Evolutionary conservation across 306 rosid species (phyloP), one percentile per base, ranked within the genome.

Genomic region (Sphenostylis stenocarpa): DNA sequence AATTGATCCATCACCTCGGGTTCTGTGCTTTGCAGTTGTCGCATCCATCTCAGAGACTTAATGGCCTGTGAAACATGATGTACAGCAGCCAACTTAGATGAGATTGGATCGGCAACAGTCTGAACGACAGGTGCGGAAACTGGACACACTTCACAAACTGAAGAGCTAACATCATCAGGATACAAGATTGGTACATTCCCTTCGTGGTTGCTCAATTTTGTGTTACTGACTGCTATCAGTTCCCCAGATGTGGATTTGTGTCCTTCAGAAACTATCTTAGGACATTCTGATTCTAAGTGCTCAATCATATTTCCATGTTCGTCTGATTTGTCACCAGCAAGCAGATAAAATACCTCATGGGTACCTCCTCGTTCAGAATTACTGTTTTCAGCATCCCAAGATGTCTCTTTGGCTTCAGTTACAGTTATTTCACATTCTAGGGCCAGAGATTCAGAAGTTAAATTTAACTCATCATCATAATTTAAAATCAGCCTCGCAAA

Each of bases 21-120:
- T 77, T 94, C 97, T 65, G 85, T 52, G 80, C 88, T 86, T 77
- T 92, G 98, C 75, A 90, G 88, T 85, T 90, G 93, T 71, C 97
- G 94, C 95, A 89, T 89, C 97, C 93, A 89, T 83, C 96, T 85
- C 62, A 94, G 88, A 82, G 98, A 94, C 85, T 94, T 94, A 64
- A 94, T 94, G 66, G 98, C 98, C 85, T 90, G 98, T 72, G 97
- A 94, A 83, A 94, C 95, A 83, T 94, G 98, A 86, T 94, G 98
- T 67, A 94, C 90, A 17, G 98, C 98, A 55, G 97, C 96, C 52
- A 94, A 84, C 85, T 90, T 94, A 9, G 97, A 87, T 63, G 97
- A 94, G 78, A 94, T 88, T 77, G 97, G 98, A 87, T 90, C 98
- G 65, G 96, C 86, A 70, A 90, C 89, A n/a, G 91, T 86, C 77